These are phyloP conservation scores for Coccomyxa sp. DNA, from an alignment of 139 green algal species.

Conservation along the genomic window DNA sequence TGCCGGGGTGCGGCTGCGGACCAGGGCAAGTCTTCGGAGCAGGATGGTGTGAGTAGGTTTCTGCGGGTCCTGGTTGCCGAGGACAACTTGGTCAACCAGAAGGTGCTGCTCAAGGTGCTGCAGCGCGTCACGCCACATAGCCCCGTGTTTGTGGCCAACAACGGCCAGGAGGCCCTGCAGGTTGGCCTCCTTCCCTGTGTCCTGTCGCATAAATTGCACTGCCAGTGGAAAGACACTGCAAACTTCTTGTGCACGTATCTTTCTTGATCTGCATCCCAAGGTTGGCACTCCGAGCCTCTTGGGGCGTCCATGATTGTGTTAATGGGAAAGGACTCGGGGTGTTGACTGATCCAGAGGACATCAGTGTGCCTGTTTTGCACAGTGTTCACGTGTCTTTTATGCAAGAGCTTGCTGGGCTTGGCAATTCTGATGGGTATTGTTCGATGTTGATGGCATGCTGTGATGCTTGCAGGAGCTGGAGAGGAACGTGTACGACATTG, in stretches of 20 bases:
- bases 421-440: too few relatives aligned
- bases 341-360: too few relatives aligned
- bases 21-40: background rate
- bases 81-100: slow-evolving; percentile 71
- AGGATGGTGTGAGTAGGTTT: background rate
- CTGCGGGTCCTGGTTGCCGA: slow-evolving; percentile 67
- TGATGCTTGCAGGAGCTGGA: slow-evolving; percentile 7
- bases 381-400: too few relatives aligned
- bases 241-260: too few relatives aligned
- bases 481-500: slow-evolving; percentile 58
- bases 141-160: slow-evolving; percentile 49
- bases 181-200: background rate
- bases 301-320: too few relatives aligned
- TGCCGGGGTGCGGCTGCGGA: too few relatives aligned
- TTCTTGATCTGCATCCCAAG: too few relatives aligned
- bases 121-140: slow-evolving; percentile 36
- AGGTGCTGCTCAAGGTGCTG: slow-evolving; percentile 41
- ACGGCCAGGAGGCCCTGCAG: slow-evolving; percentile 48
- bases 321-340: too few relatives aligned
- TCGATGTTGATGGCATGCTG: too few relatives aligned
- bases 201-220: background rate
- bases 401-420: too few relatives aligned
- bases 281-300: too few relatives aligned
- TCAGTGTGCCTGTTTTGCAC: too few relatives aligned
- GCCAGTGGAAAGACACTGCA: background rate